A percentile compares a stretch with the other conserved stretches of the same genome.
Conservation (phyloP, 2,329 filamentous ascomycete genomes). For the Diplocarpon mali region DNA sequence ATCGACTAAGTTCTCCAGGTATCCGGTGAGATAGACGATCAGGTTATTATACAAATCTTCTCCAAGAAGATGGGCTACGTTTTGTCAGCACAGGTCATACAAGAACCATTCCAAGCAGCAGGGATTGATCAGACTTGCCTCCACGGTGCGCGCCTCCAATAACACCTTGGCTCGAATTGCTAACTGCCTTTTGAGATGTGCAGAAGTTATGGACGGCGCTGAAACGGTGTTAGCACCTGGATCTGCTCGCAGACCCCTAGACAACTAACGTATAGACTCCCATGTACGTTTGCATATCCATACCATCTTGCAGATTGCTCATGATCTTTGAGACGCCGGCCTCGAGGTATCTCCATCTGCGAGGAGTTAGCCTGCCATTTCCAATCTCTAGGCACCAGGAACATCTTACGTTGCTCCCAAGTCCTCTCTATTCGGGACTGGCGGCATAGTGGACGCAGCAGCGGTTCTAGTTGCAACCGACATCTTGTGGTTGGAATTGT, state of each 20-base stretch:
- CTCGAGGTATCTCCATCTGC: conserved; percentile 83
- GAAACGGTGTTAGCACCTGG: conserved; percentile 29
- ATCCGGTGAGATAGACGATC: conserved; percentile 69
- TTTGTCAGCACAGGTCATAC: conserved; percentile 7
- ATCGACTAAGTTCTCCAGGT: conserved; percentile 59
- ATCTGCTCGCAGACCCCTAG: not conserved
- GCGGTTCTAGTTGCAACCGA: not conserved
- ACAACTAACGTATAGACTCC: conserved; percentile 72
- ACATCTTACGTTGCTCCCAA: conserved; percentile 48
- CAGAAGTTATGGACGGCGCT: conserved; percentile 97
- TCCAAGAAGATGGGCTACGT: conserved; percentile 75
- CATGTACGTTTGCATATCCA: conserved; percentile 97
- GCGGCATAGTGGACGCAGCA: conserved; percentile 34
- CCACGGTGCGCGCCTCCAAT: conserved; percentile 55
- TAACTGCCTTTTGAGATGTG: conserved; percentile 88
- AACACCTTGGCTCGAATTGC: conserved; percentile 35
- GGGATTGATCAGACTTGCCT: conserved; percentile 35
- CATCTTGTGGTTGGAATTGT: not conserved
- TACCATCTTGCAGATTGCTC: conserved; percentile 79
- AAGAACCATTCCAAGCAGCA: not conserved
- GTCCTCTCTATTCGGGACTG: conserved; percentile 50
- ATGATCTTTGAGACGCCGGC: conserved; percentile 86
- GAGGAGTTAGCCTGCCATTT: conserved; percentile 7
- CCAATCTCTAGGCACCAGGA: not conserved
- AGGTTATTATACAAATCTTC: conserved; percentile 93